Base-by-base conservation (phyloP, 805 yeast species). In the Tetrapisispora namnaoensis region DNA sequence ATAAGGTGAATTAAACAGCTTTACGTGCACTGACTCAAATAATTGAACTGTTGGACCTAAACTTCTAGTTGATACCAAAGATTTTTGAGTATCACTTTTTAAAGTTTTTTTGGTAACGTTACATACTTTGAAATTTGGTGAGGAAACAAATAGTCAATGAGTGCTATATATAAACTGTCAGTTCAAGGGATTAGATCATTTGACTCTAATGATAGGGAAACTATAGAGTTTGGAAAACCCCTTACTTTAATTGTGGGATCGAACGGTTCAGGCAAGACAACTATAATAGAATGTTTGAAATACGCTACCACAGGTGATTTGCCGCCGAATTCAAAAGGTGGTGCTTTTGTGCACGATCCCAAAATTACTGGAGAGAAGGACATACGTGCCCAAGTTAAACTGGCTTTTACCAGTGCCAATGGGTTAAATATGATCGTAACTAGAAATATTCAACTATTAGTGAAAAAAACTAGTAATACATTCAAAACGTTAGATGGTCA, bases 191-290 rank as follows among this genome's bases (percentile, higher is more conserved):
- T 93, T 5, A 73, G 99, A 38, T 89, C 98, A 0, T 93, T 93
- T 61, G 91, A 86, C 54, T 83, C 89, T n/a, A 80, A 82, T 55
- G 80, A 79, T 42, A 74, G 86, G 30, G 96, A 93, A 61, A 82
- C 90, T 0, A 87, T 93, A 51, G 86, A 86, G 60, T 93, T 93
- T 67, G 89, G 90, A 16, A 77, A 78, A 44, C 99, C 99, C 0
- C 69, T 93, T 61, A 93, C 99, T 0, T 72, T 93, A 44, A 91
- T 93, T 47, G 95, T 95, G 28, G 99, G 99, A 0, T 85, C 85
- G 46, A 93, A 93, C 67, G 98, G 99, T 32, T 84, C 95, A 28
- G 99, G 99, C 11, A 91, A 93, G 63, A 93, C 98, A 0, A 90
- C 98, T 0, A 82, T 93, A 49, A 95, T 93, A 53, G 99, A 93